Base-by-base conservation (phyloP, 1,284 basidiomycete species). In the Leccinum solheimii region DNA sequence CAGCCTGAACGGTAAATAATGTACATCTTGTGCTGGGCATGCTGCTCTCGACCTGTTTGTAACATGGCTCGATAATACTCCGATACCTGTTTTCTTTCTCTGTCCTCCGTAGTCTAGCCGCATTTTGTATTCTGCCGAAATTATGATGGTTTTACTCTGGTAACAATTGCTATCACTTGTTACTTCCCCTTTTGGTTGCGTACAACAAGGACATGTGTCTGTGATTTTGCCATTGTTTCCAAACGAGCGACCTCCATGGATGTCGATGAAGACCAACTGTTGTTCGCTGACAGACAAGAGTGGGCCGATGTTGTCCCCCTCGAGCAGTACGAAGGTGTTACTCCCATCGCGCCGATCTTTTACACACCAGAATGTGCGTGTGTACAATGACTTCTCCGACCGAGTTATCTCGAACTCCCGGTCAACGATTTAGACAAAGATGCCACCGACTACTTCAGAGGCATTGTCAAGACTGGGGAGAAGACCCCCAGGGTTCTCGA, bases 381-480 rank as follows among this genome's bases (percentile, higher is more conserved):
- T 51, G 50, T 62, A 30, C 52, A 30, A 32, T 55, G 13, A 56
- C 62, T 36, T 21, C 48, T 53, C 49, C 27, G 59, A 54, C 61
- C 63, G 1, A 43, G 26, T 19, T 56, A 56, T 61, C 62, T 50
- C 59, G 58, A 65, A 56, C 40, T 16, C 51, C 21, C 4, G 14
- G 59, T 52, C 53, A 30, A 56, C 56, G 36, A 57, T 58, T 14
- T 67, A 97, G 95, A 98, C 78, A 91, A 88, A 65, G 23, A 23
- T 78, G 94, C 92, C 2, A 95, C 95, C 66, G 85, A 93, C 70
- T 94, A 95, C 75, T 95, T 98, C 74, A 23, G 95, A 61, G 94
- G 88, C 21, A 81, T 97, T 61, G 82, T 92, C 49, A 86, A 87
- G 67, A 77, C 79, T 0, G 86, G 84, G 5, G 95, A 98, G 78